Conservation (phyloP, 1,139 yeast species). For the Suhomyces terraborum region DNA sequence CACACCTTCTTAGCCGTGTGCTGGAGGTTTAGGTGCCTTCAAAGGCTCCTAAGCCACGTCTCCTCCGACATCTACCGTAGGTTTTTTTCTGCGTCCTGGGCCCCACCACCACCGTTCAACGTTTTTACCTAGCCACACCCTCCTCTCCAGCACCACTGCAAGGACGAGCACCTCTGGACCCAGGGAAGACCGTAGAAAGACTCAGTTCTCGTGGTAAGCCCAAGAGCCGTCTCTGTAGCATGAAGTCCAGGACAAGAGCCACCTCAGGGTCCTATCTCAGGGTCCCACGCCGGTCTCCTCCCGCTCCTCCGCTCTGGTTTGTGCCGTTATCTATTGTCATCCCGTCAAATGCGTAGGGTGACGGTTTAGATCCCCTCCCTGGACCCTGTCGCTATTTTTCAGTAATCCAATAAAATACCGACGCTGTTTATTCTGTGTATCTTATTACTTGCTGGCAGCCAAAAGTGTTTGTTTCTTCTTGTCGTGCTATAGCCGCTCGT, state of each 20-base stretch:
- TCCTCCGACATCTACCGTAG: slow-evolving; percentile 2
- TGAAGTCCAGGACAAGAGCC: no score
- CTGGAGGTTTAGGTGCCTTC: background rate
- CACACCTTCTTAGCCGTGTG: background rate
- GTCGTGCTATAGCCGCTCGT: background rate
- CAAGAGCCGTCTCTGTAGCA: no score
- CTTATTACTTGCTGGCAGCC: no score
- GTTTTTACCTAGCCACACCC: no score
- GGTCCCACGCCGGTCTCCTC: no score
- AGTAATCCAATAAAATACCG: slow-evolving; percentile 2
- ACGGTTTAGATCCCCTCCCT: slow-evolving; percentile 5
- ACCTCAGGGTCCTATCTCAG: no score
- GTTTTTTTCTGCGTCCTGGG: background rate
- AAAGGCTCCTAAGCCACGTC: slow-evolving; percentile 1
- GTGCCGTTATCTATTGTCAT: slow-evolving; percentile 1
- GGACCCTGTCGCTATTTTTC: slow-evolving; percentile 7
- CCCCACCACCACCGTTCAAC: slow-evolving; percentile 1
- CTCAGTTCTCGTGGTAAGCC: no score
- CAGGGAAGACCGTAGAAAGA: no score
- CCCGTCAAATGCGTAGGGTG: slow-evolving; percentile 6
- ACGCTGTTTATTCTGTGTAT: background rate
- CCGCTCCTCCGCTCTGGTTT: background rate
- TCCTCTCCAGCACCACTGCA: no score
- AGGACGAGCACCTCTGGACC: no score
- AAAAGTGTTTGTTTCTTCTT: no score